Conservation (phyloP, 208 protist genomes). For the Naegleria lovaniensis region DNA sequence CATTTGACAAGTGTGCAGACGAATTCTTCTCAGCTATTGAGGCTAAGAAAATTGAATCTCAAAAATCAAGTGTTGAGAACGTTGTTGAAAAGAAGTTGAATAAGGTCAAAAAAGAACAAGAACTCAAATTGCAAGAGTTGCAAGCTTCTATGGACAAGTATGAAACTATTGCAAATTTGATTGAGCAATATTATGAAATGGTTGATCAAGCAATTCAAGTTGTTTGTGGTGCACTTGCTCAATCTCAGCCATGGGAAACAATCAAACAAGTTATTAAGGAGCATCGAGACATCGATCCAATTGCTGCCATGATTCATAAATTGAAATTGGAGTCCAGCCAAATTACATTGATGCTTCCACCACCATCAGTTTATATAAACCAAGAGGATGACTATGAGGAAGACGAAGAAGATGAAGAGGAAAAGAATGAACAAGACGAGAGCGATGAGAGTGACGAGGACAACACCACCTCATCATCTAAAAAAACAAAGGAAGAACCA, state of each 20-base stretch:
- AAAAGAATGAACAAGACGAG: not conserved
- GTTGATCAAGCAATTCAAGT: slow-evolving; percentile 79
- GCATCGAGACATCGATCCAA: slow-evolving; percentile 72
- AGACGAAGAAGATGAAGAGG: not conserved
- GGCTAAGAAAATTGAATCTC: slow-evolving; percentile 65
- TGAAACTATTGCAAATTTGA: slow-evolving; percentile 63
- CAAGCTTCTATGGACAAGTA: slow-evolving; percentile 56
- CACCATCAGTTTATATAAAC: slow-evolving; percentile 46
- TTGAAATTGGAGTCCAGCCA: slow-evolving; percentile 76
- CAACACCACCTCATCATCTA: not conserved
- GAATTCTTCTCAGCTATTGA: slow-evolving; percentile 83
- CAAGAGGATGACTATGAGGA: slow-evolving; percentile 43
- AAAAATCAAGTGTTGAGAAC: slow-evolving; percentile 65
- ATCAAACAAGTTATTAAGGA: slow-evolving; percentile 51
- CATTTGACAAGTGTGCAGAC: slow-evolving; percentile 83
- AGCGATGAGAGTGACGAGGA: slow-evolving; percentile 35
- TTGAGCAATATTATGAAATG: slow-evolving; percentile 68
- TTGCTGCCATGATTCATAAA: slow-evolving; percentile 80
- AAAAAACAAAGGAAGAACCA: slow-evolving; percentile 19
- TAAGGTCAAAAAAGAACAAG: slow-evolving; percentile 73
- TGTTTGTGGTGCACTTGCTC: slow-evolving; percentile 65
- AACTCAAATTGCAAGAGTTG: slow-evolving; percentile 67
- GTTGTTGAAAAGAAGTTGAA: slow-evolving; percentile 73
- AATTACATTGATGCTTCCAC: slow-evolving; percentile 69
- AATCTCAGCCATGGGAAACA: slow-evolving; percentile 28